Base-by-base conservation (phyloP, 345 rosid species). In the Ceriops zippeliana region DNA sequence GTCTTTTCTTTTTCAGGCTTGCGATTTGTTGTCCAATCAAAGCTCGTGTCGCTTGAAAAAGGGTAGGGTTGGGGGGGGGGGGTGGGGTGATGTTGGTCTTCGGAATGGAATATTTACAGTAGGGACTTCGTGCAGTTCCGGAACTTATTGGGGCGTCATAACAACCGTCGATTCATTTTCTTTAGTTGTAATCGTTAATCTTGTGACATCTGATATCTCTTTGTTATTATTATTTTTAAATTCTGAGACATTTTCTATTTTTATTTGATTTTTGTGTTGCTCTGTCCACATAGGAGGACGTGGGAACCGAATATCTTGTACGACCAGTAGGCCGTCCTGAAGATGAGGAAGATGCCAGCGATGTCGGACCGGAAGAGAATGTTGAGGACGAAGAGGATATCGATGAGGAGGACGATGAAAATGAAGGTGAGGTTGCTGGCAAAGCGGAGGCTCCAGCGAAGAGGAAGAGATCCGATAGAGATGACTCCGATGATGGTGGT, bases 341-440 rank as follows among this genome's bases (percentile, higher is more conserved):
- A 73, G 97, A 90, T 11, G 97, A 93, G 76, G 98, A 86, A 73
- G 92, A 92, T n/a, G 95, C 92, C 10, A 90, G 96, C 68, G 98
- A 90, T 78, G 89, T 90, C 28, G 96, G 88, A 67, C 96, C 93
- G 16, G 59, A 8, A 15, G 59, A 54, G 59, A 54, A 54, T 54
- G 24, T 22, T 54, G 59, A 54, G 59, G 59, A 54, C 5, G 91
- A 90, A 0, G 86, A 84, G 0, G 92, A 86, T 4, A 30, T 52
- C 1, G 86, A 88, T 0, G 90, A 82, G 52, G 85, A 68, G 3
- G 76, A 59, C 8, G 85, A 46, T 1, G 47, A 57, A 1, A 34
- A 34, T 6, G 32, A 57, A 16, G 63, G 30, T 13, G 75, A 58
- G 63, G 53, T 70, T 70, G 74, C 73, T 7, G 89, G 83, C 13